Evolutionary conservation across 2,329 filamentous ascomycete species (phyloP).

Genomic region (Colletotrichum lindemuthianum): DNA sequence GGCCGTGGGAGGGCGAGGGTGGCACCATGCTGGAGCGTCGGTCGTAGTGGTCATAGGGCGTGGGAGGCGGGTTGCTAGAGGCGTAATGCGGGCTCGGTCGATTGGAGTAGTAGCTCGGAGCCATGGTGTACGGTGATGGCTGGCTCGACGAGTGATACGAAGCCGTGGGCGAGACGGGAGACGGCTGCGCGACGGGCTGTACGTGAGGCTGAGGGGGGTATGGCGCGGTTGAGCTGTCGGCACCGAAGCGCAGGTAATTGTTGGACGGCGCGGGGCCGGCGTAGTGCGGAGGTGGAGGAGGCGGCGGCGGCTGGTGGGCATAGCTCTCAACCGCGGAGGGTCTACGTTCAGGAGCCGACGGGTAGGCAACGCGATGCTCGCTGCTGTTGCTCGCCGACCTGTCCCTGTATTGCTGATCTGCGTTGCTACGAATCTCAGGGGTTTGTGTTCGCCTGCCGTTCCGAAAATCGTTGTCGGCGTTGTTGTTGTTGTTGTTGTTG

Average conservation of each 20-base stretch:
- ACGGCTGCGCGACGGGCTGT: conserved; percentile 44
- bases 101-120: conserved; percentile 50
- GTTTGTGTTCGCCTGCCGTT: conserved; percentile 46
- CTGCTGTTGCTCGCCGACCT: conserved; percentile 71
- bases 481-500: conserved; percentile 72
- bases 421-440: conserved; percentile 35
- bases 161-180: conserved; percentile 47
- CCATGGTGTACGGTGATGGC: conserved; percentile 55
- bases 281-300: conserved; percentile 48
- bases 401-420: conserved; percentile 51
- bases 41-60: conserved; percentile 49
- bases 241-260: conserved; percentile 49
- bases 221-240: conserved; percentile 45
- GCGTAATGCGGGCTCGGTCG: conserved; percentile 44
- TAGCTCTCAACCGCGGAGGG: conserved; percentile 59
- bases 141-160: conserved; percentile 45
- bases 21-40: conserved; percentile 51
- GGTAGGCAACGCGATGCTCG: conserved; percentile 56
- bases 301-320: conserved; percentile 45
- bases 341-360: conserved; percentile 51
- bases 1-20: conserved; percentile 47
- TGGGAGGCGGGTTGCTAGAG: conserved; percentile 42
- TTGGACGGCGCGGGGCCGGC: conserved; percentile 41
- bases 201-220: conserved; percentile 49
- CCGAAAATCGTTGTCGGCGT: conserved; percentile 67